Evolutionary conservation across 176 grass and related monocot species (phyloP).

Genomic region (Paspalum vaginatum): DNA sequence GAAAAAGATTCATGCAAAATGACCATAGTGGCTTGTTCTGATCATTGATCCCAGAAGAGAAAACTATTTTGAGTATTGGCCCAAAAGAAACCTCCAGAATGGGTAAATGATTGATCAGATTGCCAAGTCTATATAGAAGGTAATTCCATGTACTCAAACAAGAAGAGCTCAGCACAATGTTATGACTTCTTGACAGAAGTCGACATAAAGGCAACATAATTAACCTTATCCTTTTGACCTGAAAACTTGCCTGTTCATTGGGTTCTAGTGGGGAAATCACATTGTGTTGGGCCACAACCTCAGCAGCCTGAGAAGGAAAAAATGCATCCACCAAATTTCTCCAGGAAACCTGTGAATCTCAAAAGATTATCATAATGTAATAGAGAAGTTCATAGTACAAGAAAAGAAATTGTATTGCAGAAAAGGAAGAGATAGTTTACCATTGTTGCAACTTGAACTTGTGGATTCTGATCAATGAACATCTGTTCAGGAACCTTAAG

Average conservation of each 20-base stretch:
- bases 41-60: slow-evolving; percentile 51
- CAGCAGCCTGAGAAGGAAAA: slow-evolving; percentile 46
- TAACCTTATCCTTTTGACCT: slow-evolving; percentile 73
- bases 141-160: slow-evolving; percentile 83
- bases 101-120: slow-evolving; percentile 60
- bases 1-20: slow-evolving; percentile 73
- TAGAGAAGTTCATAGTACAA: slow-evolving; percentile 11
- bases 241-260: slow-evolving; percentile 27
- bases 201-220: slow-evolving; percentile 72
- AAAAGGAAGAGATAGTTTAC: slow-evolving; percentile 41
- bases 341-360: slow-evolving; percentile 74
- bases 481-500: slow-evolving; percentile 72
- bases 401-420: slow-evolving; percentile 1
- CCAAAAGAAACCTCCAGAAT: slow-evolving; percentile 62
- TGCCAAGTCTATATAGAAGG: slow-evolving; percentile 75
- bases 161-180: slow-evolving; percentile 58
- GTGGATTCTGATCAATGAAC: slow-evolving; percentile 65
- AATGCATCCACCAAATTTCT: slow-evolving; percentile 80
- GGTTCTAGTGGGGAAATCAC: slow-evolving; percentile 16
- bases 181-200: slow-evolving; percentile 66
- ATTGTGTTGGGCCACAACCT: slow-evolving; percentile 35
- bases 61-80: slow-evolving; percentile 71
- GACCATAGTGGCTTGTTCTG: slow-evolving; percentile 60
- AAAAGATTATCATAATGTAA: slow-evolving; percentile 32
- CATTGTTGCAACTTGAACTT: slow-evolving; percentile 75